Percentiles rank a stretch among this genome's conserved stretches.
Evolutionary conservation across 805 yeast species (phyloP).

Genomic region (Ogataea parapolymorpha): DNA sequence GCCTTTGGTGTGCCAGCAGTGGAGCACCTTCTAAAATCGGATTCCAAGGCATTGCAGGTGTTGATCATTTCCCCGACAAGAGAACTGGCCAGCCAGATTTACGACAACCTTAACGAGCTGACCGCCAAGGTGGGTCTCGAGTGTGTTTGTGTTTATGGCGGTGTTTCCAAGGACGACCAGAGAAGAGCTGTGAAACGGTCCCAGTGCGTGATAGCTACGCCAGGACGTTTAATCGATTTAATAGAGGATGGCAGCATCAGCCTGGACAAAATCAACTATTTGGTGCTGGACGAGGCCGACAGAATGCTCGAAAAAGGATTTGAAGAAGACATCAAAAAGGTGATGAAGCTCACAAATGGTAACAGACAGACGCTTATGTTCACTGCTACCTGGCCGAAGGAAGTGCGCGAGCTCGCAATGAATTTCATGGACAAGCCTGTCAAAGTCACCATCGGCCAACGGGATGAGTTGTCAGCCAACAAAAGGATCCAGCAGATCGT

Average conservation of each 20-base stretch:
- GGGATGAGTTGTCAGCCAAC: constrained; percentile 92
- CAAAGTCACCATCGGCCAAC: constrained; percentile 87
- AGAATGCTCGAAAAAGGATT: constrained; percentile 98
- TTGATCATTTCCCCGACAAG: constrained; percentile 94
- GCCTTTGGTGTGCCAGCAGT: constrained; percentile 99
- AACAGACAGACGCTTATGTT: constrained; percentile 93
- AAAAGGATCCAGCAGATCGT: constrained; percentile 91
- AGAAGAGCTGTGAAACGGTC: constrained; percentile 62
- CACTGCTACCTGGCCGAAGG: constrained; percentile 99
- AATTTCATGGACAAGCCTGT: constrained; percentile 84
- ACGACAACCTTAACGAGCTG: constrained; percentile 71
- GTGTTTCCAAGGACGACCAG: constrained; percentile 95
- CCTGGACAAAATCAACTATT: constrained; percentile 62
- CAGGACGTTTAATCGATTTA: constrained; percentile 93
- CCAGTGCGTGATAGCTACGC: constrained; percentile 90
- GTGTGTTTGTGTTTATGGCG: constrained; percentile 91
- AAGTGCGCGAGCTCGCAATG: constrained; percentile 87
- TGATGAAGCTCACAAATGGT: constrained; percentile 56
- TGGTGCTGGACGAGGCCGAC: constrained; percentile 96
- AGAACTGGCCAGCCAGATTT: constrained; percentile 93
- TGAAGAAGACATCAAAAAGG: constrained; percentile 89
- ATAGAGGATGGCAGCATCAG: constrained; percentile 83
- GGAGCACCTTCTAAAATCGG: constrained; percentile 51
- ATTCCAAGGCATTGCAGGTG: constrained; percentile 58
- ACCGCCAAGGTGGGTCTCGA: constrained; percentile 59